Percentiles rank a stretch among this genome's conserved stretches.
These are phyloP conservation scores for Nadsonia fulvescens DNA, from an alignment of 805 yeast genomes.

Conservation along the genomic window DNA sequence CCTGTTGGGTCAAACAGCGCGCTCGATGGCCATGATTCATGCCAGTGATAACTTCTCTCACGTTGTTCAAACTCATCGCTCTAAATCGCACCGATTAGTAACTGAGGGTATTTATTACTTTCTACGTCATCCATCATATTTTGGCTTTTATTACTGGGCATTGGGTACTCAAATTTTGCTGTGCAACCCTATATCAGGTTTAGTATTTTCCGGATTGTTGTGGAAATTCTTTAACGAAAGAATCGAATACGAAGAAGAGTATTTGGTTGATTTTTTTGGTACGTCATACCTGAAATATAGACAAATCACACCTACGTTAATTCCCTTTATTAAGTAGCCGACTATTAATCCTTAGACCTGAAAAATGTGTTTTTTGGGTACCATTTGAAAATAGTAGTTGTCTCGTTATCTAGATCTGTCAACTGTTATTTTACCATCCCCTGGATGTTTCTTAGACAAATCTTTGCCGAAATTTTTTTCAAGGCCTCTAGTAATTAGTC, in stretches of 20 bases:
- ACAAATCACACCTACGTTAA: no score
- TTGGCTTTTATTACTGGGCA: conserved; percentile 90
- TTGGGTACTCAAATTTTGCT: conserved; percentile 63
- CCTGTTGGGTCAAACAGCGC: conserved; percentile 42
- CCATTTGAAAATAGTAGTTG: no score
- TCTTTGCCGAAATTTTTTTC: no score
- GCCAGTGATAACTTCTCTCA: conserved; percentile 83
- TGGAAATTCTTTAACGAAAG: conserved; percentile 53
- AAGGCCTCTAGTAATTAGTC: background rate
- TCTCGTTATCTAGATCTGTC: no score
- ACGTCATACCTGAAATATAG: no score
- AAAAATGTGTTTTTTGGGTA: no score
- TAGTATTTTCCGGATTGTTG: conserved; percentile 37
- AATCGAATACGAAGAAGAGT: conserved; percentile 50
- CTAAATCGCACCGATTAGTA: conserved; percentile 44
- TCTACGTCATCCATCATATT: conserved; percentile 77
- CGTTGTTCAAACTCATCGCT: conserved; percentile 36
- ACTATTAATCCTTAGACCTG: no score
- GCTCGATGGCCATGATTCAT: conserved; percentile 71
- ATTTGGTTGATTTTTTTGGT: conserved; percentile 32
- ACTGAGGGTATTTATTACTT: conserved; percentile 52
- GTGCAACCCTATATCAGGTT: conserved; percentile 42
- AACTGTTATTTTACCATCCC: no score
- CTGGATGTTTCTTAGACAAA: no score
- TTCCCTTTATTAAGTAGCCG: no score